A percentile compares a stretch with the other conserved stretches of the same genome.
phyloP scores from a whole-genome alignment of 2,329 filamentous ascomycete genomes.

The Pyricularia pennisetigena region DNA sequence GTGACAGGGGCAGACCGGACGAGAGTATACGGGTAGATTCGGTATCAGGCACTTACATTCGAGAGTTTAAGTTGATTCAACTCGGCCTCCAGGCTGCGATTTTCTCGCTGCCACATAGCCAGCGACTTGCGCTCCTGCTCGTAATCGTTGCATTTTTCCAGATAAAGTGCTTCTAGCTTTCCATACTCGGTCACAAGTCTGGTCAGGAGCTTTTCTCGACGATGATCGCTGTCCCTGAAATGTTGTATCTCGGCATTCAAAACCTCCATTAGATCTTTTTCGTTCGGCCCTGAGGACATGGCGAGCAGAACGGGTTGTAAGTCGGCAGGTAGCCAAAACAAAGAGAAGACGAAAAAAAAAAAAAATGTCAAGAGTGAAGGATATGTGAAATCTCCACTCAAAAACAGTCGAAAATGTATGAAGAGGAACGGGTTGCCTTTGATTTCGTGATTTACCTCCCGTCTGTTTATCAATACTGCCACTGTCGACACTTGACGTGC shows the following conservation, averaged over 20 bases:
- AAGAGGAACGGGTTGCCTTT: not conserved
- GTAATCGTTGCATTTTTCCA: slow-evolving; percentile 4
- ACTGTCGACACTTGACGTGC: not conserved
- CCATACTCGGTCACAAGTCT: not conserved
- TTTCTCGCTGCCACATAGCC: slow-evolving; percentile 5
- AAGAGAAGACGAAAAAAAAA: not conserved
- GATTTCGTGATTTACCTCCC: not conserved
- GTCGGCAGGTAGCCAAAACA: not conserved
- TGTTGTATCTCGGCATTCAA: not conserved
- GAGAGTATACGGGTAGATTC: not conserved
- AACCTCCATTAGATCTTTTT: not conserved
- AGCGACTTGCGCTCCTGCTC: slow-evolving; percentile 5
- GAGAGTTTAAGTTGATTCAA: slow-evolving; percentile 4
- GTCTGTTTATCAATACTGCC: not conserved
- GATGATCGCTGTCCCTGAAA: slow-evolving; percentile 3
- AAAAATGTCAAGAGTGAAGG: not conserved
- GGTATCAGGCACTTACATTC: not conserved
- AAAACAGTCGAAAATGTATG: not conserved
- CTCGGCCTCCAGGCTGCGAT: not conserved
- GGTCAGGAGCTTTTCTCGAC: not conserved
- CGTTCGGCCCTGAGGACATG: not conserved
- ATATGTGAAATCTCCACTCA: not conserved
- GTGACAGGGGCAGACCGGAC: not conserved
- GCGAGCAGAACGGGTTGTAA: not conserved
- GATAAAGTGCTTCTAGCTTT: not conserved